These are phyloP conservation scores for Tubosaeta sp. DNA, from an alignment of 768 basidiomycete species.

Conservation along the genomic window DNA sequence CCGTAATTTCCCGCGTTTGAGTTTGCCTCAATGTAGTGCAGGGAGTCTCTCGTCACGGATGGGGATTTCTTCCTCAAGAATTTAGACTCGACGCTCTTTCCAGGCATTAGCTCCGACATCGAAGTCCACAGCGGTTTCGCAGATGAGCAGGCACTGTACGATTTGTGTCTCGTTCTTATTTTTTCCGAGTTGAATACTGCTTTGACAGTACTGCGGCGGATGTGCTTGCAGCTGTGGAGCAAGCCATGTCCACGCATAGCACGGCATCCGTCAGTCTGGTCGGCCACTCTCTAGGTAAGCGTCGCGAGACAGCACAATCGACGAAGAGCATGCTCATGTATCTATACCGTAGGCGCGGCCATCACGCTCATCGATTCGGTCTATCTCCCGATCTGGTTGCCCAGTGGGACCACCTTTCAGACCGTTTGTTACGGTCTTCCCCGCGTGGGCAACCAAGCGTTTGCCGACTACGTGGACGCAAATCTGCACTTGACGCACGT, in stretches of 20 bases:
- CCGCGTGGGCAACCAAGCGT: slow-evolving; percentile 53
- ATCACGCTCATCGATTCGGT: slow-evolving; percentile 37
- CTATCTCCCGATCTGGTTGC: slow-evolving; percentile 37
- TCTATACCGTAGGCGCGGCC: slow-evolving; percentile 29
- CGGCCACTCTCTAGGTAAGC: slow-evolving; percentile 41
- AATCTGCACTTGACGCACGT: slow-evolving; percentile 46
- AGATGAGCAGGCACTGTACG: slow-evolving; percentile 42
- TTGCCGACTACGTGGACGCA: slow-evolving; percentile 53
- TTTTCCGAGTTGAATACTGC: neutral
- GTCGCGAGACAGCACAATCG: too few species aligned
- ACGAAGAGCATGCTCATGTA: too few species aligned
- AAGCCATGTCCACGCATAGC: slow-evolving; percentile 33
- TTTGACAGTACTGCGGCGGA: slow-evolving; percentile 35
- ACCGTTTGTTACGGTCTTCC: slow-evolving; percentile 35
- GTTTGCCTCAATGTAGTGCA: slow-evolving; percentile 5
- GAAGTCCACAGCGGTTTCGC: slow-evolving; percentile 47
- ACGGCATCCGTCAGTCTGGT: slow-evolving; percentile 40
- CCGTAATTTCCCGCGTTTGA: neutral
- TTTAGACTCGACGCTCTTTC: slow-evolving; percentile 43
- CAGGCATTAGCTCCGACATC: slow-evolving; percentile 40
- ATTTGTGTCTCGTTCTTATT: neutral
- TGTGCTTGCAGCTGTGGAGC: slow-evolving; percentile 43
- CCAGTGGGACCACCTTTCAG: slow-evolving; percentile 27
- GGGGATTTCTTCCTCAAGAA: slow-evolving; percentile 32
- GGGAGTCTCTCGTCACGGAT: slow-evolving; percentile 41